Evolutionary conservation across 345 rosid genomes (phyloP), one percentile per base, ranked within the genome.

Genomic region (Boechera retrofracta): DNA sequence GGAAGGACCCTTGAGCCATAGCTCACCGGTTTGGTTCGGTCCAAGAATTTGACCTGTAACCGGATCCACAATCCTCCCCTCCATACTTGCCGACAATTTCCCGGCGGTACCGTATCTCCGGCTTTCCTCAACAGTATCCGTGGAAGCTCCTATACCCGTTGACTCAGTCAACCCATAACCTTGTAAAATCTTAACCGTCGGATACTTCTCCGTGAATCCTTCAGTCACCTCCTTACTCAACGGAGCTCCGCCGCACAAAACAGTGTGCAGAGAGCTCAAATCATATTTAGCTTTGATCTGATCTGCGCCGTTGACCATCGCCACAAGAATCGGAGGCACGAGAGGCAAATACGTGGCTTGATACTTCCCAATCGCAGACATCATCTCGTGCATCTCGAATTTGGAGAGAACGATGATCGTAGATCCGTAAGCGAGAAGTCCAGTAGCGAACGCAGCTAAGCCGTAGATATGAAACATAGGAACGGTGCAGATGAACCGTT

Each of bases 391-490:
- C 85, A 92, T 82, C 51, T 92, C 96, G 81, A 92, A 94, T 51
- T 88, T 92, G 1, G 97, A 83, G 51, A 94, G 89, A 41, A 94
- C 81, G 4, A 92, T 73, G 67, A 92, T 59, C 39, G 97, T 90
- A 6, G 93, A 77, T 44, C 98, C 98, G 10, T 85, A 60, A 29
- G 97, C 89, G 16, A 94, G 87, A 0, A 89, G 69, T 15, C 95
- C 98, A 9, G 86, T 82, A 2, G 92, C 95, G 71, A 94, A 94
- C 32, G 87, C 87, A 1, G 87, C 92, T 45, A 94, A 78, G 53
- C 98, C 98, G 82, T 89, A 94, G 78, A 92, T 87, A 77, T 92
- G 98, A 78, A 90, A 94, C 98, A 94, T 92, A 13, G 98, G 98
- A 11, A 94, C 91, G 32, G 97, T 89, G 80, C 98, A 92, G 81